Conservation (phyloP, 73 alveolate species). For the Tetrahymena thermophila region DNA sequence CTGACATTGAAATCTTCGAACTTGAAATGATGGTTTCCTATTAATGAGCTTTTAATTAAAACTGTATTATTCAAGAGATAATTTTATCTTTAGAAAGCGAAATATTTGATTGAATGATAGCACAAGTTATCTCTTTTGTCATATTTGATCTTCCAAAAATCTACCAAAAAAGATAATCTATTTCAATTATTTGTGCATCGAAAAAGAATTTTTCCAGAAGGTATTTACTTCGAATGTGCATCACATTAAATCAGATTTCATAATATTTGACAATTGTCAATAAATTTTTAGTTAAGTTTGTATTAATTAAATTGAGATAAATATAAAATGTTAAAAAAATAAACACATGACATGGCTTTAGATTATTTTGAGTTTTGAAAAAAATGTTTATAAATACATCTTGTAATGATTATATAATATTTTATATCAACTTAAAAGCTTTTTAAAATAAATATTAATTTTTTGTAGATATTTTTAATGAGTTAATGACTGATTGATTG, state of each 20-base stretch:
- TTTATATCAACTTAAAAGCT: too few species aligned
- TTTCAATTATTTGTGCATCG: not conserved
- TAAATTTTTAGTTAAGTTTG: not conserved
- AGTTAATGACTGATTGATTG: too few species aligned
- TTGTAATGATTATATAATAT: too few species aligned
- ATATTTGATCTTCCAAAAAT: not conserved
- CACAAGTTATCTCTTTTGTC: not conserved
- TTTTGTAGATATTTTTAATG: too few species aligned
- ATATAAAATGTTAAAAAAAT: too few species aligned
- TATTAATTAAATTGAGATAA: too few species aligned
- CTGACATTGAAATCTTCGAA: slow-evolving; percentile 30
- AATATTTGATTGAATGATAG: not conserved
- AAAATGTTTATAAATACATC: too few species aligned
- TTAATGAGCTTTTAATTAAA: not conserved
- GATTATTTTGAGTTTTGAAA: too few species aligned
- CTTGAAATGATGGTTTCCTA: slow-evolving; percentile 22
- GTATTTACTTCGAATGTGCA: not conserved
- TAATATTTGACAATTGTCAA: not conserved
- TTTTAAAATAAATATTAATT: too few species aligned
- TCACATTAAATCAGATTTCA: not conserved
- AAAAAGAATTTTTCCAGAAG: not conserved
- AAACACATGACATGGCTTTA: too few species aligned
- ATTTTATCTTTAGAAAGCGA: not conserved
- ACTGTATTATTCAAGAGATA: not conserved
- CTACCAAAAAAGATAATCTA: not conserved